phyloP scores from a whole-genome alignment of 2,329 filamentous ascomycete species.

The Penicillium digitatum region DNA sequence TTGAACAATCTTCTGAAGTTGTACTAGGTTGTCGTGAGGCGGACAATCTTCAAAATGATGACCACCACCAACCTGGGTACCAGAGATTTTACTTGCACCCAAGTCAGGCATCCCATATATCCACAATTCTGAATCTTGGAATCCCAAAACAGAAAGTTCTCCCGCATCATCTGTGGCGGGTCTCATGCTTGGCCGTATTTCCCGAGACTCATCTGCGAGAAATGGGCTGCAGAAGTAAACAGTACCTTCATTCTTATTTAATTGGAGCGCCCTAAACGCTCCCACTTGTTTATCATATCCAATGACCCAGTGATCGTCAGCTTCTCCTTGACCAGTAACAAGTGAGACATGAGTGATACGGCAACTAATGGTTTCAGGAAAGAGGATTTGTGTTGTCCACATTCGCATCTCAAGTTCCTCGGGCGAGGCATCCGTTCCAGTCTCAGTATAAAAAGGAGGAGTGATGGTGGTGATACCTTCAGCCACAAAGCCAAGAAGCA shows the following conservation, averaged over 20 bases:
- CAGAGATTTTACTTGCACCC: slow-evolving; percentile 3
- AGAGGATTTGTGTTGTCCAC: slow-evolving; percentile 82
- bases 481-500: slow-evolving; percentile 71
- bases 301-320: slow-evolving; percentile 70
- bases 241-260: slow-evolving; percentile 71
- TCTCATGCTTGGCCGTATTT: slow-evolving; percentile 63
- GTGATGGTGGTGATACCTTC: slow-evolving; percentile 72
- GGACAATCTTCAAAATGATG: slow-evolving; percentile 16
- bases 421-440: slow-evolving; percentile 48
- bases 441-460: slow-evolving; percentile 69
- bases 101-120: slow-evolving; percentile 69
- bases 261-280: slow-evolving; percentile 71
- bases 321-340: slow-evolving; percentile 49
- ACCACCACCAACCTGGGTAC: slow-evolving; percentile 13
- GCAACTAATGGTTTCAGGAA: slow-evolving; percentile 73
- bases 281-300: slow-evolving; percentile 73
- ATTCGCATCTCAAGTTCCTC: slow-evolving; percentile 65
- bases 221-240: slow-evolving; percentile 73
- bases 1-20: slow-evolving; percentile 35
- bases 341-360: slow-evolving; percentile 66
- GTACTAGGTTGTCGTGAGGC: slow-evolving; percentile 24
- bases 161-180: slow-evolving; percentile 66
- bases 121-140: slow-evolving; percentile 69
- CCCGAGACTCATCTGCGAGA: slow-evolving; percentile 46
- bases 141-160: slow-evolving; percentile 69